Percentiles rank a stretch among this genome's conserved stretches.
Evolutionary conservation across 768 basidiomycete species (phyloP).

Genomic region (Crepidotus variabilis): DNA sequence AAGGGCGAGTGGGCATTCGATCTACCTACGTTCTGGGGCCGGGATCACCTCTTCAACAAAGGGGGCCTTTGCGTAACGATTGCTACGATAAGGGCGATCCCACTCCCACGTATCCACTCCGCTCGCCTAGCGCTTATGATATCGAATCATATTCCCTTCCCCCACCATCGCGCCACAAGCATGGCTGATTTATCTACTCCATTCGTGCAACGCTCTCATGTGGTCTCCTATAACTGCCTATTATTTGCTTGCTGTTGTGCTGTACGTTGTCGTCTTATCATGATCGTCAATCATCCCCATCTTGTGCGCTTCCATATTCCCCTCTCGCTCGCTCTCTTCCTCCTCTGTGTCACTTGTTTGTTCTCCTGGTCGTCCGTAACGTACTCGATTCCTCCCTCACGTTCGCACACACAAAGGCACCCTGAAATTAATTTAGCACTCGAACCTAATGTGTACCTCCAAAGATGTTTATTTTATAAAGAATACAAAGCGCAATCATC

Average conservation of each 20-base stretch:
- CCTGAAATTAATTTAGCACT: not conserved
- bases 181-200: not conserved
- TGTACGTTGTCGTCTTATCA: not conserved
- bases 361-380: not conserved
- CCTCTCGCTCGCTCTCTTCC: not conserved
- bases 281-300: not conserved
- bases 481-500: not conserved
- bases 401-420: not conserved
- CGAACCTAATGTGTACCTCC: not conserved
- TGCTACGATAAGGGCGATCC: no score
- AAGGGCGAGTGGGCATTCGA: no score
- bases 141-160: not conserved
- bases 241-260: no score
- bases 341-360: not conserved
- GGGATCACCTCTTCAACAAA: no score
- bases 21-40: no score
- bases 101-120: no score
- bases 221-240: not conserved
- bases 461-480: not conserved
- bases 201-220: not conserved
- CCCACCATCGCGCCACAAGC: not conserved
- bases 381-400: not conserved
- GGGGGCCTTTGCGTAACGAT: no score
- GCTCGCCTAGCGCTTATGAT: not conserved
- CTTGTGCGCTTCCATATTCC: not conserved